Evolutionary conservation across 495 filamentous ascomycete genomes (phyloP), one percentile per base, ranked within the genome.

Genomic region (Apiosordaria backusii): DNA sequence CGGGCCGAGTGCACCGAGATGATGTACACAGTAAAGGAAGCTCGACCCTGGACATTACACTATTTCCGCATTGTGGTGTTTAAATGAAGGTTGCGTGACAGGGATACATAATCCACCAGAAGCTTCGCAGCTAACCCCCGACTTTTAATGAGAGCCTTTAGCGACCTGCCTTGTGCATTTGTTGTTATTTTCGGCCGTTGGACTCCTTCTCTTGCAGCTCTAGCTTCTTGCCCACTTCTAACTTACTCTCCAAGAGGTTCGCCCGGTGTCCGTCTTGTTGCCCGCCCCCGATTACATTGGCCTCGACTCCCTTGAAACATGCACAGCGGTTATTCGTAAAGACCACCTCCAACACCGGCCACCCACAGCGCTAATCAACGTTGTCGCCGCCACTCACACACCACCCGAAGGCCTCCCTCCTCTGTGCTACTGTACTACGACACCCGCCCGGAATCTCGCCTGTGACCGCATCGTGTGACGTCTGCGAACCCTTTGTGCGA

Each of bases 121-220:
- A 65, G 57, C 22, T 66, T 57, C 57, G 21, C 63, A 24, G 29
- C 22, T 40, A 57, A 57, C 52, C 52, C 35, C 52, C 45, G 18
- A 21, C 24, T 29, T 69, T 69, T 64, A 61, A 66, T 64, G 57
- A 69, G 50, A 24, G 22, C 35, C n/a, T 60, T 59, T 58, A 61
- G 61, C 64, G 60, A 35, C 63, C 63, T 68, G 27, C 24, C 57
- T 26, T 50, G 19, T 45, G 13, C 50, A 4, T 26, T 29, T 35
- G 40, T 60, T 35, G 40, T 60, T 61, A 57, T 62, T 54, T 57
- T 66, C 52, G 53, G 45, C 64, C 25, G 50, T 66, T 19, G n/a
- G 59, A 66, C 55, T 66, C 57, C 3, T 9, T 61, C 16, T 18
- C 4, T 26, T 57, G 60, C 29, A 62, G 2, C 25, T 35, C 22